These are phyloP conservation scores for Prunus armeniaca DNA, from an alignment of 306 rosid genomes.

Conservation along the genomic window DNA sequence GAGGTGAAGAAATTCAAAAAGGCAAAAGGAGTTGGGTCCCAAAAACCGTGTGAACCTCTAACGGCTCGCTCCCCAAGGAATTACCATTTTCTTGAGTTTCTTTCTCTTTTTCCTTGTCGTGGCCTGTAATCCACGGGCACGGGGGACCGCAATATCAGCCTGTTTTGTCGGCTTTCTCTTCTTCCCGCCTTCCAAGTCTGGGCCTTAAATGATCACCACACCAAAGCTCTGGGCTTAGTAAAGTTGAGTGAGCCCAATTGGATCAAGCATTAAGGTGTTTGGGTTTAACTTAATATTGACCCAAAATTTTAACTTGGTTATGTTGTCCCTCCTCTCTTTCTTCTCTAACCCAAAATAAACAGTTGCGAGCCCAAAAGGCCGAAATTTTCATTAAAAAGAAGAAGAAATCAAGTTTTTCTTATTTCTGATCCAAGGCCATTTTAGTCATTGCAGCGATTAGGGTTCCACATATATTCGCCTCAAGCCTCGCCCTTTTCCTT, in stretches of 20 bases:
- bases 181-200: slow-evolving; percentile 5
- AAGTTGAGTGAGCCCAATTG: neutral
- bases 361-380: neutral
- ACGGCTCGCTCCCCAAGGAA: slow-evolving; percentile 23
- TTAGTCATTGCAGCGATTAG: slow-evolving; percentile 10
- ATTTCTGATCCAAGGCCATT: neutral
- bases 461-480: slow-evolving; percentile 22
- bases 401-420: neutral
- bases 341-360: neutral
- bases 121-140: neutral
- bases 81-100: neutral
- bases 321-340: neutral
- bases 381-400: neutral
- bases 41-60: slow-evolving; percentile 16
- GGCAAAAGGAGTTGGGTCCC: neutral
- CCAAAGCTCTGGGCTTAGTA: neutral
- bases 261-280: neutral
- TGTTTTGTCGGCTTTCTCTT: neutral
- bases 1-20: slow-evolving; percentile 4
- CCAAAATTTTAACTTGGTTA: too few species aligned
- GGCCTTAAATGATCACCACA: neutral
- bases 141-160: slow-evolving; percentile 9
- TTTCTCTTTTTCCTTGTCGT: neutral
- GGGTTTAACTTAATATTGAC: neutral
- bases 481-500: neutral